Evolutionary conservation across 2,329 filamentous ascomycete species (phyloP).

Genomic region (Fusarium heterosporum): DNA sequence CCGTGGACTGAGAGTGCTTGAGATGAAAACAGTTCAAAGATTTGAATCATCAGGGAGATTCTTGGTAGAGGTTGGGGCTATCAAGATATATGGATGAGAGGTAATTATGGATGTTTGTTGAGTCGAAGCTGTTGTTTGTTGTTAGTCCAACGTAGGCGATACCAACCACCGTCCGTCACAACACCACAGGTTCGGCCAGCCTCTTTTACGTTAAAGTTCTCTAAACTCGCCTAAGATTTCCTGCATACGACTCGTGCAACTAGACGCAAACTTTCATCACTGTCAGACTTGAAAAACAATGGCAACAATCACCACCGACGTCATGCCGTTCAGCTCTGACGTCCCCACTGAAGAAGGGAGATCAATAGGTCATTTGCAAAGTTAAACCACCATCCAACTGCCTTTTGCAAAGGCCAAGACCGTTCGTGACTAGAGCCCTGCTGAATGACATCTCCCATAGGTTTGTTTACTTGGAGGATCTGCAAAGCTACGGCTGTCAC

Average conservation of each 20-base stretch:
- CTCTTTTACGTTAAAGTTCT: constrained; percentile 40
- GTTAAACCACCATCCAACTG: neutral
- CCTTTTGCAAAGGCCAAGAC: neutral
- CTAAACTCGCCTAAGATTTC: neutral
- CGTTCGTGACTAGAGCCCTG: neutral
- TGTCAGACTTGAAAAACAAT: neutral
- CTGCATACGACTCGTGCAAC: constrained; percentile 9
- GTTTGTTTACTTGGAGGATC: constrained; percentile 12
- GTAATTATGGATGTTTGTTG: constrained; percentile 3
- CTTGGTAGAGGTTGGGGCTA: constrained; percentile 30
- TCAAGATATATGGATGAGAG: neutral
- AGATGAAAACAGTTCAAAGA: constrained; percentile 6
- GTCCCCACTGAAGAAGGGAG: neutral
- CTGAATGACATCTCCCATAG: neutral
- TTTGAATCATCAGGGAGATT: constrained; percentile 27
- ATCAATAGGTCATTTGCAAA: constrained; percentile 1
- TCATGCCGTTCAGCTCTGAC: constrained; percentile 15
- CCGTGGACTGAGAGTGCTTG: constrained; percentile 9
- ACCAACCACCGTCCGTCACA: constrained; percentile 36
- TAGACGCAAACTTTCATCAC: constrained; percentile 17
- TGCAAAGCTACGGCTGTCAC: constrained; percentile 28
- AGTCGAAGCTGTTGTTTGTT: constrained; percentile 4
- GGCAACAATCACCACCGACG: constrained; percentile 26
- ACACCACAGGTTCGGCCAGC: constrained; percentile 29
- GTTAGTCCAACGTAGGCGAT: neutral